phyloP scores from a whole-genome alignment of 2,329 filamentous ascomycete species.

The Ceratocystis ficicola region DNA sequence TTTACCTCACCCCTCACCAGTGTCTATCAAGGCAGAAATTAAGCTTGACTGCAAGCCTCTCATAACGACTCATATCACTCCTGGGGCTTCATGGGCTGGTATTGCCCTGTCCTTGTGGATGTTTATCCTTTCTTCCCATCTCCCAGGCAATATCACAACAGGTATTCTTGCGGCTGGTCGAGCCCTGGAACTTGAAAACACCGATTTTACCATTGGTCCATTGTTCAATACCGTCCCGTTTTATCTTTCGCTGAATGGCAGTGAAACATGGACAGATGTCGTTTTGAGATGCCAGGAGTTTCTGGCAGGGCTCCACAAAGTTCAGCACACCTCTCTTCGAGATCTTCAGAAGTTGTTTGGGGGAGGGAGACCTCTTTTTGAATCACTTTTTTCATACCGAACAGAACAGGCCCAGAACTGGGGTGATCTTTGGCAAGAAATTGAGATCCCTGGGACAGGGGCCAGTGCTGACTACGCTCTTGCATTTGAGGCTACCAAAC shows the following conservation, averaged over 20 bases:
- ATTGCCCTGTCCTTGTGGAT: conserved; percentile 66
- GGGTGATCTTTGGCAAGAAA: conserved; percentile 40
- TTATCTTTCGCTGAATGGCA: conserved; percentile 33
- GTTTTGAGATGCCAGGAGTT: conserved; percentile 56
- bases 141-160: conserved; percentile 38
- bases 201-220: conserved; percentile 62
- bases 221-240: conserved; percentile 85
- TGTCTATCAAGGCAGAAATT: conserved; percentile 18
- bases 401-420: conserved; percentile 30
- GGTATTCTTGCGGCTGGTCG: conserved; percentile 73
- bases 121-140: conserved; percentile 44
- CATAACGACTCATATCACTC: conserved; percentile 41
- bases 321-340: conserved; percentile 67
- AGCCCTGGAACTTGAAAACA: conserved; percentile 52
- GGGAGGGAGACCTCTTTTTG: conserved; percentile 52
- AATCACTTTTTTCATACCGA: conserved; percentile 75
- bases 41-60: conserved; percentile 35
- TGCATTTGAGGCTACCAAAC: conserved; percentile 59
- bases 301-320: conserved; percentile 54
- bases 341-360: conserved; percentile 70
- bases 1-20: neutral
- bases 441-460: conserved; percentile 36
- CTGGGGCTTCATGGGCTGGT: conserved; percentile 68
- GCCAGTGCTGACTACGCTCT: conserved; percentile 55
- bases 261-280: conserved; percentile 44